phyloP scores from a whole-genome alignment of 495 filamentous ascomycete genomes.

The Aspergillus mulundensis region DNA sequence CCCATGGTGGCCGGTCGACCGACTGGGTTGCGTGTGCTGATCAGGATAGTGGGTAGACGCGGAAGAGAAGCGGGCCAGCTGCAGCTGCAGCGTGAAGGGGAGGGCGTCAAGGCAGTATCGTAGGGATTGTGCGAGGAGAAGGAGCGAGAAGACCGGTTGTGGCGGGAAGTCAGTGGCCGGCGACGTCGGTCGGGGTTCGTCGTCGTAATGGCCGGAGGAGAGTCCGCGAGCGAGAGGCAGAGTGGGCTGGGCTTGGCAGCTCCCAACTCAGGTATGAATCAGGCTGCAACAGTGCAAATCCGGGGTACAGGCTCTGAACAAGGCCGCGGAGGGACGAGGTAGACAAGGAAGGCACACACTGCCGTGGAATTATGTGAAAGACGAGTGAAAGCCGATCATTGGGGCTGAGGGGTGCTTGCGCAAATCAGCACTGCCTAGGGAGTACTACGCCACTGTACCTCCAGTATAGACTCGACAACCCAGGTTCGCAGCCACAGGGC shows the following conservation, averaged over 20 bases:
- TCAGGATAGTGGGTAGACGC: neutral
- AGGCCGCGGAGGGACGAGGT: constrained; percentile 11
- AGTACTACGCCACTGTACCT: neutral
- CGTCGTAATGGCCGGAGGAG: constrained; percentile 6
- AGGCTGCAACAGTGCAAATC: constrained; percentile 10
- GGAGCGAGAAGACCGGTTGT: constrained; percentile 8
- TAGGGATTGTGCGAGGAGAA: neutral
- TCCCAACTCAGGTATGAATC: constrained; percentile 9
- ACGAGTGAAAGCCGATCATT: constrained; percentile 8
- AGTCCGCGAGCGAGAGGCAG: neutral
- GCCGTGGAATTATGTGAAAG: constrained; percentile 16
- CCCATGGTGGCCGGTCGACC: constrained; percentile 46
- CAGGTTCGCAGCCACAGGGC: too few relatives aligned
- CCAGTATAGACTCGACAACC: neutral
- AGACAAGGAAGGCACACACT: constrained; percentile 8
- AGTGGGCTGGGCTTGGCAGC: constrained; percentile 13
- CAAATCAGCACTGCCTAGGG: constrained; percentile 1
- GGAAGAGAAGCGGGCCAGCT: constrained; percentile 2
- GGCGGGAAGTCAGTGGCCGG: neutral
- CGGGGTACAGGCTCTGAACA: constrained; percentile 1
- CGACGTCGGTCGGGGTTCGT: neutral
- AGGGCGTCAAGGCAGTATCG: neutral
- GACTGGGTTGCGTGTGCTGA: constrained; percentile 5
- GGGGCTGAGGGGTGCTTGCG: constrained; percentile 1
- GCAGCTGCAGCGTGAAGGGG: constrained; percentile 20